Conservation (phyloP, 495 filamentous ascomycete genomes). For the Thermochaetoides thermophila region DNA sequence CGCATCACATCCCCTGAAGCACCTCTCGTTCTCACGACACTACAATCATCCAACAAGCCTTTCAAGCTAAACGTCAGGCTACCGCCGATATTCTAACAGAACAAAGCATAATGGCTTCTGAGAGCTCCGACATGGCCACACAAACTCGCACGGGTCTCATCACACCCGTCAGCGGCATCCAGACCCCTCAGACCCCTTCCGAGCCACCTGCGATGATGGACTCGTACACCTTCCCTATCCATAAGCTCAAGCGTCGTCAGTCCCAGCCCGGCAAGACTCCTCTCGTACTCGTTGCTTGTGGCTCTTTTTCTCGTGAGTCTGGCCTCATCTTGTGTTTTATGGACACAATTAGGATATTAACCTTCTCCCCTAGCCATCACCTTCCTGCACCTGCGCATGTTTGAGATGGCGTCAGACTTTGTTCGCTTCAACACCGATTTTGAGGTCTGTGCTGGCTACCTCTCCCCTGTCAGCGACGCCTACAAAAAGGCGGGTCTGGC, state of each 20-base stretch:
- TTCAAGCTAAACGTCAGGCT: not conserved
- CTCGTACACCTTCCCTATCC: constrained; percentile 59
- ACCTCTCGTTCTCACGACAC: too few species aligned
- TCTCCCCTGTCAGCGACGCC: constrained; percentile 49
- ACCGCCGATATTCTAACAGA: too few species aligned
- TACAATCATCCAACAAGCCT: too few species aligned
- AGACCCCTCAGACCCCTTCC: not conserved
- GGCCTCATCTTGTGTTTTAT: not conserved
- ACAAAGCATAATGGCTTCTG: constrained; percentile 4
- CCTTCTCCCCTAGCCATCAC: constrained; percentile 43
- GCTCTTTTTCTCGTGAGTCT: constrained; percentile 52
- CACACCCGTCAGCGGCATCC: too few species aligned
- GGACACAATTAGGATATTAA: constrained; percentile 3
- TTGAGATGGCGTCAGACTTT: constrained; percentile 78
- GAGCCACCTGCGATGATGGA: constrained; percentile 15
- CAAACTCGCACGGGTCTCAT: constrained; percentile 1
- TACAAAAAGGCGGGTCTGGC: constrained; percentile 88
- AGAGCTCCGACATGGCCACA: constrained; percentile 1
- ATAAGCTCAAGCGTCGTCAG: constrained; percentile 56
- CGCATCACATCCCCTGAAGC: too few species aligned
- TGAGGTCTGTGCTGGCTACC: constrained; percentile 73
- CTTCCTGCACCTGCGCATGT: constrained; percentile 84
- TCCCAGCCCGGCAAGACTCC: constrained; percentile 55
- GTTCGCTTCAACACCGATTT: constrained; percentile 65
- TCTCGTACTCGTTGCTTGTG: constrained; percentile 75